These are phyloP conservation scores for Gossypium rotundifolium DNA, from an alignment of 345 rosid genomes.

Conservation along the genomic window DNA sequence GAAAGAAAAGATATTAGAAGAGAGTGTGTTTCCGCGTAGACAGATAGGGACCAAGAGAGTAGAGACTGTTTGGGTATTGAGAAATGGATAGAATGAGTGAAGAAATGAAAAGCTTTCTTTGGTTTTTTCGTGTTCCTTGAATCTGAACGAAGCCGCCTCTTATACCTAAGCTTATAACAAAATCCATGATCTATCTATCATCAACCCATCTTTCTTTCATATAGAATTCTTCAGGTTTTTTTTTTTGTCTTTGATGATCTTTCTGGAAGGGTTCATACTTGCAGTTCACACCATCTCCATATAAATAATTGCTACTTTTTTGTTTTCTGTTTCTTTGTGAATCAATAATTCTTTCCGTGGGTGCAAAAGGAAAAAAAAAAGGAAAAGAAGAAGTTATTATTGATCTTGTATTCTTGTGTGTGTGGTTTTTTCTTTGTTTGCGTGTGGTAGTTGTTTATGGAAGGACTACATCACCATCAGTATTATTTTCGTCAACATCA, in stretches of 20 bases:
- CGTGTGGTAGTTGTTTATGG: conserved; percentile 32
- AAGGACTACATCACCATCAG: conserved; percentile 44
- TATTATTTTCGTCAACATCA: conserved; percentile 39
- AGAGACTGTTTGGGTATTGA: conserved; percentile 4
- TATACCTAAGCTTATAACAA: conserved; percentile 25
- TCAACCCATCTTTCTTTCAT: not conserved
- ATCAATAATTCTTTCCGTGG: conserved; percentile 1
- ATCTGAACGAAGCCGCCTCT: conserved; percentile 32
- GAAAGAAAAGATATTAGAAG: not conserved
- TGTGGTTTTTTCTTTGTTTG: conserved; percentile 10
- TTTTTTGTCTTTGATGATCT: conserved; percentile 8
- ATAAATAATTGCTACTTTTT: conserved; percentile 27
- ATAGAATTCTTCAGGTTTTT: not conserved
- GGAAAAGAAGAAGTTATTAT: too few relatives aligned
- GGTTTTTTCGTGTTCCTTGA: conserved; percentile 21
- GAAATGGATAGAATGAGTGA: conserved; percentile 9
- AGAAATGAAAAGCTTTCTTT: conserved; percentile 5
- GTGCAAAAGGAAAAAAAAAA: not conserved
- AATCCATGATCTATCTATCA: not conserved
- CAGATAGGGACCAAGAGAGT: conserved; percentile 44
- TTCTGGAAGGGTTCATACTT: conserved; percentile 57
- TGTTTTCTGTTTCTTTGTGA: conserved; percentile 15
- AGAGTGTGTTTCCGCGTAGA: conserved; percentile 74
- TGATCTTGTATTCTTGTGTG: not conserved
- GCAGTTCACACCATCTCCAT: conserved; percentile 38